Evolutionary conservation across 345 rosid genomes (phyloP), one percentile per base, ranked within the genome.

Genomic region (Moricandia moricandioides): DNA sequence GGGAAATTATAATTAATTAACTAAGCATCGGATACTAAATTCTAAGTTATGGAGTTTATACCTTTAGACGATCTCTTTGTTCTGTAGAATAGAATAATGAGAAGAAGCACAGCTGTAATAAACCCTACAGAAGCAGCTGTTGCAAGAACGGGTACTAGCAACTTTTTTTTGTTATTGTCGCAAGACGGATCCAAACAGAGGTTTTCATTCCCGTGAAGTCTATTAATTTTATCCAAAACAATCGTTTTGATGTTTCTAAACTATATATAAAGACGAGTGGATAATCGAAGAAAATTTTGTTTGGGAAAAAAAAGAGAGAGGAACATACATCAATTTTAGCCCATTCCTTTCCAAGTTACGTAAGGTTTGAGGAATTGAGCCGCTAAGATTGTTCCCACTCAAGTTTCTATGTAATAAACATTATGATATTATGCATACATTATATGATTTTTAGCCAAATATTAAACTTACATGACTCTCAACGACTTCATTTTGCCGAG

Each of bases 391-490:
- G 37, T 58, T 58, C 10, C 63, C 17, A 31, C 35, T 31, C 35
- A 31, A 31, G 35, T 31, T 31, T 31, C 35, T 31, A 6, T 31
- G 35, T 5, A 16, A 21, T 54, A 3, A 54, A 4, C 6, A 10
- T 18, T 21, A 40, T 37, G 0, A 37, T 37, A 8, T 0, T 9
- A 37, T 37, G 11, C 11, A 37, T 37, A 9, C 12, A 37, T 35
- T 35, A 2, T 0, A 1, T 39, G 8, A 5, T 43, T 43, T 43
- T 12, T 12, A 0, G 12, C 40, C 18, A 11, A 43, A 34, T 16
- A 16, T 5, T 33, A 8, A 61, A 84, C 90, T 84, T 72, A 86
- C 88, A 88, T 67, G 59, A 72, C 4, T 27, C 45, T 84, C 72
- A 88, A 63, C 62, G 40, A 77, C 18, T 76, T 21, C 78, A 86